phyloP scores from a whole-genome alignment of 805 yeast genomes.

The Jamesozyma spencerorum region DNA sequence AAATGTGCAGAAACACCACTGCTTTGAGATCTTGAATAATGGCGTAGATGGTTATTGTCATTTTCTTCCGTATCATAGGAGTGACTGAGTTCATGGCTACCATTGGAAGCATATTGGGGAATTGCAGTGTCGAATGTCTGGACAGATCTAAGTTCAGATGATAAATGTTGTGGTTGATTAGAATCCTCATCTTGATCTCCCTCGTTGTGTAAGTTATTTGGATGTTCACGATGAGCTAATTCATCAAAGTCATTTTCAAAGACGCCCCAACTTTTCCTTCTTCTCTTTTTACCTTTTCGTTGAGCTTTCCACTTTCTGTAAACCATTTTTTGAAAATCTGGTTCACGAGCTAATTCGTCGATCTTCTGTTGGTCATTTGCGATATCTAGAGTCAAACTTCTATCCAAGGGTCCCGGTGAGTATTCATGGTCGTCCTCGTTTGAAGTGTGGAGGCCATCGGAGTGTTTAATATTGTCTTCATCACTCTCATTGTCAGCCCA shows the following conservation, averaged over 20 bases:
- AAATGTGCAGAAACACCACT: background rate
- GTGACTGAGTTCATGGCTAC: background rate
- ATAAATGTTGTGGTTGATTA: too few relatives aligned
- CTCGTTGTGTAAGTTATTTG: too few relatives aligned
- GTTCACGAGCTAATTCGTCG: slow-evolving; percentile 29
- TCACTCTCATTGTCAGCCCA: slow-evolving; percentile 23
- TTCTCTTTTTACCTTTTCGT: slow-evolving; percentile 20
- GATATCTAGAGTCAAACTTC: slow-evolving; percentile 4
- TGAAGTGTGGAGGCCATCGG: background rate
- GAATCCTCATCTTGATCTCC: too few relatives aligned
- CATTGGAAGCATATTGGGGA: too few relatives aligned
- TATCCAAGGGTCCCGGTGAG: background rate
- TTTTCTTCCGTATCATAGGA: too few relatives aligned
- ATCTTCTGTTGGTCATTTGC: slow-evolving; percentile 13
- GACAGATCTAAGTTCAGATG: too few relatives aligned
- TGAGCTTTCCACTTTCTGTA: slow-evolving; percentile 28
- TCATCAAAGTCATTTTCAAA: too few relatives aligned
- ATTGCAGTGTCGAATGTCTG: too few relatives aligned
- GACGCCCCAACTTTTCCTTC: background rate
- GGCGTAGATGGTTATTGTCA: too few relatives aligned
- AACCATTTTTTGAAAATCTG: slow-evolving; percentile 41
- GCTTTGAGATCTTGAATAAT: too few relatives aligned
- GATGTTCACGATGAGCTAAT: too few relatives aligned
- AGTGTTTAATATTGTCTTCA: slow-evolving; percentile 12
- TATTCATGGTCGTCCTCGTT: background rate